Percentiles rank a stretch among this genome's conserved stretches.
phyloP scores from a whole-genome alignment of 2,329 filamentous ascomycete genomes.

The Rhinocladiella similis region DNA sequence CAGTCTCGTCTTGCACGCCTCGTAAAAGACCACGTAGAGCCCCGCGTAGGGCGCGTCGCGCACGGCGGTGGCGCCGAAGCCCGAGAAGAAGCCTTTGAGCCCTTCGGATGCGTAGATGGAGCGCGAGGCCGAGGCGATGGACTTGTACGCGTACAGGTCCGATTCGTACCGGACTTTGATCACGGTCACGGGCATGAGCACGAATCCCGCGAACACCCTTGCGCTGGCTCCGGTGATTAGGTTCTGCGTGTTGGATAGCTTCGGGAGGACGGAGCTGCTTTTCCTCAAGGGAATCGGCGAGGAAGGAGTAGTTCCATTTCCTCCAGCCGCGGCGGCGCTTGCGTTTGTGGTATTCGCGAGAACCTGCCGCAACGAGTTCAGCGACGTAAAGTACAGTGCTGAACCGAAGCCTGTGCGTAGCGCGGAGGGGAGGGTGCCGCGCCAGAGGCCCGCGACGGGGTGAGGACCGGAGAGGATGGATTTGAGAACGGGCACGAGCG shows the following conservation, averaged over 20 bases:
- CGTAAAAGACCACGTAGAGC: slow-evolving; percentile 91
- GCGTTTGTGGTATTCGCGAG: slow-evolving; percentile 38
- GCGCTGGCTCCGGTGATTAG: slow-evolving; percentile 81
- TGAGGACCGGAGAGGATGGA: slow-evolving; percentile 66
- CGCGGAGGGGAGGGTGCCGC: slow-evolving; percentile 89
- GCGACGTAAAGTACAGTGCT: slow-evolving; percentile 87
- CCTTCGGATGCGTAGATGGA: slow-evolving; percentile 77
- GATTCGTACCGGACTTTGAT: slow-evolving; percentile 97
- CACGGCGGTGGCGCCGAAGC: slow-evolving; percentile 89
- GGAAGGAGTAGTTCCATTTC: not conserved
- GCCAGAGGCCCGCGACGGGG: slow-evolving; percentile 78
- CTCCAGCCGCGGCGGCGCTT: slow-evolving; percentile 31
- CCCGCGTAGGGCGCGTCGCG: slow-evolving; percentile 96
- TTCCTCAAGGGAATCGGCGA: slow-evolving; percentile 5
- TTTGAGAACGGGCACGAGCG: slow-evolving; percentile 68
- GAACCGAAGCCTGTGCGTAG: slow-evolving; percentile 90
- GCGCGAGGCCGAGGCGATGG: slow-evolving; percentile 67
- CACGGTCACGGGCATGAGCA: slow-evolving; percentile 94
- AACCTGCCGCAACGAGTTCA: slow-evolving; percentile 79
- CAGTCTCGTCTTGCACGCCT: slow-evolving; percentile 72
- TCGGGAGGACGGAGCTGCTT: slow-evolving; percentile 67
- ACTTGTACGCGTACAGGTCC: slow-evolving; percentile 78
- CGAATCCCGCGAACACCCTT: slow-evolving; percentile 80
- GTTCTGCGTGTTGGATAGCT: slow-evolving; percentile 81
- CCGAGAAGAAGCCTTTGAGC: slow-evolving; percentile 81